Evolutionary conservation across 192 early-diverging fungal species (phyloP), one percentile per base, ranked within the genome.

Genomic region (Coemansia sp.): DNA sequence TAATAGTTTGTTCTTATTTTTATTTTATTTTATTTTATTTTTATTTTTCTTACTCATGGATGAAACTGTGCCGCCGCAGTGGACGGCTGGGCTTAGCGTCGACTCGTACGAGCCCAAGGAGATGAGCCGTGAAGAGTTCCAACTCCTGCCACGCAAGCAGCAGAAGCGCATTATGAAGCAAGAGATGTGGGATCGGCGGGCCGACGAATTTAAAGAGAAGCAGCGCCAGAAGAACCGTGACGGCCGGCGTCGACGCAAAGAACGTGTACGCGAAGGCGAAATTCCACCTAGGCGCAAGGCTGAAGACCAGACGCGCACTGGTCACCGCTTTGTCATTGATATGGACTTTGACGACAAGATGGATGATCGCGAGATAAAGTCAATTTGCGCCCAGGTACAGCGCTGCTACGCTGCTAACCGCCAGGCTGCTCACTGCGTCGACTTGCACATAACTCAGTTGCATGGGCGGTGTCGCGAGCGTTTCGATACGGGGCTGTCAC

Each of bases 311-410:
- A 75, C 63, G 10, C 72, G 72, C 7, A 79, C 83, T 11, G 84
- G 74, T 0, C 77, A 93, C 23, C 76, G 80, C 25, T 72, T 96
- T 44, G 85, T 94, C 0, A 84, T 98, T 32, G 96, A 96, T 64
- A 88, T 91, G 72, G 84, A 86, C 1, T 94, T 94, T 84, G 90
- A 93, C 62, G 85, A 89, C 5, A 74, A 84, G 55, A 96, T 97
- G 94, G 76, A 64, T 3, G 87, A 90, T 14, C 91, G 89, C 76
- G 92, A 93, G 74, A 82, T 91, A 51, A 84, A 86, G 31, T 90
- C 89, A 12, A 84, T 93, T 55, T 84, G 88, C 71, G 72, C 79
- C 60, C 94, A 95, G 85, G 73, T 95, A 44, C 71, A 76, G 11
- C 89, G 88, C 14, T 93, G 93, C 80, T 94, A 95, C 70, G 74